Evolutionary conservation across 768 basidiomycete species (phyloP), one percentile per base, ranked within the genome.

Genomic region (Lentinula detonsa): DNA sequence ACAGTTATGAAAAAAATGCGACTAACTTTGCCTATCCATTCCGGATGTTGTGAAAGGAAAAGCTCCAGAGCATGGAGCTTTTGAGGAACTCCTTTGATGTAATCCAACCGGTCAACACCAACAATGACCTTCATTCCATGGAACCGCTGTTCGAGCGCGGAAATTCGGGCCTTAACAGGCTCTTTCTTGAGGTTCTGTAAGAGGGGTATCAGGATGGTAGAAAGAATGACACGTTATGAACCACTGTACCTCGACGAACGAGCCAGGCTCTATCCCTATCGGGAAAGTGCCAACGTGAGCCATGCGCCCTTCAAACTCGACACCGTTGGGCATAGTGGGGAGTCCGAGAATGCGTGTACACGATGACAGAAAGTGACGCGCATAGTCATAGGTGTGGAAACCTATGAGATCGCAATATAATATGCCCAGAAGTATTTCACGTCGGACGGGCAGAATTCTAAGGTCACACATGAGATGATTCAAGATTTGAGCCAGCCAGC

Each of bases 311-410:
- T 93, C 92, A 67, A 97, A 95, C 70, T 97, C 93, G 65, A 98
- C 93, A 48, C 96, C 94, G 71, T 98, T 98, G 3, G 97, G 97
- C 91, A 97, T 94, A 1, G 97, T 98, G 13, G 93, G 88, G 35
- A 98, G 82, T 37, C 90, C 90, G 42, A 99, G 86, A 65, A 99
- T 96, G 49, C 97, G 90, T 2, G 97, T 98, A 74, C 95, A 98
- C 46, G 94, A 96, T 7, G 96, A 98, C 53, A 99, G 82, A 85
- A 99, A 99, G 74, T 99, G 97, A 45, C 97, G 95, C 1, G 97
- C 97, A 70, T 99, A 99, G 74, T 99, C 97, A 75, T 96, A 99
- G 8, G 97, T 99, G 79, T 99, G 97, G 85, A 98, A 99, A 13
- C 97, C 97, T 68, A 99, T 94, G 63, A 99, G 82, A 71, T 99